Conservation (phyloP, 495 filamentous ascomycete species). For the Aspergillus heteromorphus region DNA sequence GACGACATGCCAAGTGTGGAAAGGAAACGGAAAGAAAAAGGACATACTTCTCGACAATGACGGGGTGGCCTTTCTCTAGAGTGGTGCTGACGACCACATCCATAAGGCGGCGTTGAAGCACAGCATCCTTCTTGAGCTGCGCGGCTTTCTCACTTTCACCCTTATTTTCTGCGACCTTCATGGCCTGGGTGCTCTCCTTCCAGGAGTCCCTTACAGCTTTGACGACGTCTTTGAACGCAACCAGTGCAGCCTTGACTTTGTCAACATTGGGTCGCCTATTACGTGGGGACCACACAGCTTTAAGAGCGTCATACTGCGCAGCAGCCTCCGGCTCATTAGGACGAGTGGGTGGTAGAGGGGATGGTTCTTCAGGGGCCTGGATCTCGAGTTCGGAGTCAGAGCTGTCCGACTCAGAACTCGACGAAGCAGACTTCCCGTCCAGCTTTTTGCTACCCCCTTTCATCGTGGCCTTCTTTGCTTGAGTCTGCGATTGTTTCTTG, state of each 20-base stretch:
- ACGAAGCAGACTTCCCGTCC: slow-evolving; percentile 28
- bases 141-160: slow-evolving; percentile 36
- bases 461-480: slow-evolving; percentile 22
- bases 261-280: slow-evolving; percentile 38
- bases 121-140: slow-evolving; percentile 42
- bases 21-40: slow-evolving; percentile 15
- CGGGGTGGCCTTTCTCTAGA: slow-evolving; percentile 55
- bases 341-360: slow-evolving; percentile 46
- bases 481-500: slow-evolving; percentile 13
- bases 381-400: slow-evolving; percentile 49
- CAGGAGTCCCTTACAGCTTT: slow-evolving; percentile 57
- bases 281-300: slow-evolving; percentile 60
- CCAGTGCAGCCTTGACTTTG: slow-evolving; percentile 47
- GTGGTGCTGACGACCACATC: slow-evolving; percentile 55
- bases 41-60: slow-evolving; percentile 62
- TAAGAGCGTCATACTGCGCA: slow-evolving; percentile 56
- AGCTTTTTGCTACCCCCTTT: slow-evolving; percentile 21
- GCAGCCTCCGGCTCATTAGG: slow-evolving; percentile 50
- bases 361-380: slow-evolving; percentile 40
- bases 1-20: slow-evolving; percentile 20
- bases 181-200: slow-evolving; percentile 52
- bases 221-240: slow-evolving; percentile 57
- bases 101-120: slow-evolving; percentile 54
- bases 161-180: slow-evolving; percentile 54
- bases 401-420: slow-evolving; percentile 45